These are phyloP conservation scores for Picochlorum sp. DNA, from an alignment of 139 green algal genomes.

Conservation along the genomic window DNA sequence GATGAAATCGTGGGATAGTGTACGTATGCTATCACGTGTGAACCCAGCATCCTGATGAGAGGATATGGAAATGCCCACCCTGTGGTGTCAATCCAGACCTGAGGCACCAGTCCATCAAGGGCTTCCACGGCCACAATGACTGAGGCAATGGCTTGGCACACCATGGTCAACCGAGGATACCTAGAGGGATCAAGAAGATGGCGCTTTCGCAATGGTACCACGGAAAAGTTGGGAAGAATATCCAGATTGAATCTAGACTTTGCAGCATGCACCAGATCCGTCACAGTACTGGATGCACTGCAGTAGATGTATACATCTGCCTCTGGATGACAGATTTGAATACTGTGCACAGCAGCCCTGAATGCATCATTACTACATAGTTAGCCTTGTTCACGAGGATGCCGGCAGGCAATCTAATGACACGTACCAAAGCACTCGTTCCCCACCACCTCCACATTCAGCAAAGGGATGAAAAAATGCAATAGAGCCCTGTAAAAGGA, in stretches of 20 bases:
- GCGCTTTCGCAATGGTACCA: slow-evolving; percentile 49
- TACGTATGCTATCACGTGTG: slow-evolving; percentile 68
- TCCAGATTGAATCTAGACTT: slow-evolving; percentile 57
- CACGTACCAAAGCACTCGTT: slow-evolving; percentile 82
- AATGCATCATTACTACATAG: no score
- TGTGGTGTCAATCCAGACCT: slow-evolving; percentile 85
- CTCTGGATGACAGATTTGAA: no score
- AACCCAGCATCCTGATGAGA: slow-evolving; percentile 52
- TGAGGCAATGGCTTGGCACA: slow-evolving; percentile 66
- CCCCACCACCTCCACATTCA: slow-evolving; percentile 82
- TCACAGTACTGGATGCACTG: slow-evolving; percentile 19
- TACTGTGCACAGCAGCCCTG: no score
- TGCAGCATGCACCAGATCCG: slow-evolving; percentile 43
- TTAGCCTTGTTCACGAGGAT: no score
- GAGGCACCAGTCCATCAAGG: slow-evolving; percentile 51
- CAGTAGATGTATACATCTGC: slow-evolving; percentile 20
- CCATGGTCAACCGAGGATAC: slow-evolving; percentile 82
- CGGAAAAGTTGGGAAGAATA: slow-evolving; percentile 34
- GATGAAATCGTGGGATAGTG: slow-evolving; percentile 89
- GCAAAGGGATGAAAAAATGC: slow-evolving; percentile 93
- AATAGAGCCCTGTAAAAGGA: slow-evolving; percentile 49
- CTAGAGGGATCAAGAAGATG: slow-evolving; percentile 42
- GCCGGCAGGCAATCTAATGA: no score
- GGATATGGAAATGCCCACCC: slow-evolving; percentile 91
- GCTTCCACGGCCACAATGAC: slow-evolving; percentile 58